Percentiles rank a stretch among this genome's conserved stretches.
These are phyloP conservation scores for Senecio squalidus DNA, from an alignment of 140 eudicot genomes.

Conservation along the genomic window DNA sequence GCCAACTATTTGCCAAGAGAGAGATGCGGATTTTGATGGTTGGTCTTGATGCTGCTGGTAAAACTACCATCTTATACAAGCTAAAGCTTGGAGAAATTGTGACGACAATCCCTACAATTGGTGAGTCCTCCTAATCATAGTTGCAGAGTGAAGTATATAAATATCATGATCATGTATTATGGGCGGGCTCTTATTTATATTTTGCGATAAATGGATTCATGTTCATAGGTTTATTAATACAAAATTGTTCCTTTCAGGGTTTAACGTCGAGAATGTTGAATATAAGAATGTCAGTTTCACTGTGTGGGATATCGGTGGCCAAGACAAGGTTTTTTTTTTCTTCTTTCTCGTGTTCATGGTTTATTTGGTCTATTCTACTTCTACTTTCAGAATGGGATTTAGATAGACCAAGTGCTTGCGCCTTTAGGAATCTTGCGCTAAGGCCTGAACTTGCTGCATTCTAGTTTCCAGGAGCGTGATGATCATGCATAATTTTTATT, in stretches of 20 bases:
- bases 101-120: not conserved
- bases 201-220: not conserved
- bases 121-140: not conserved
- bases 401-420: not conserved
- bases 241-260: not conserved
- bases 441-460: no score
- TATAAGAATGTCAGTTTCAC: slow-evolving; percentile 8
- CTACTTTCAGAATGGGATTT: not conserved
- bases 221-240: not conserved
- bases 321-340: not conserved
- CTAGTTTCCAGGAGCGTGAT: no score
- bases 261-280: slow-evolving; percentile 1
- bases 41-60: slow-evolving; percentile 13
- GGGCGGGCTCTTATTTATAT: no score
- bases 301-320: slow-evolving; percentile 8
- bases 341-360: not conserved
- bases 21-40: slow-evolving; percentile 7
- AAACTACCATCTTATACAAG: slow-evolving; percentile 8
- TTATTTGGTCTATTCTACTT: not conserved
- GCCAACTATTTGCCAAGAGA: slow-evolving; percentile 3
- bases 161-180: no score
- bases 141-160: not conserved
- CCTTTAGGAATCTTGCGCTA: not conserved
- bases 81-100: slow-evolving; percentile 5
- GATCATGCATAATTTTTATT: no score